A percentile compares a stretch with the other conserved stretches of the same genome.
Conservation (phyloP, 2,329 filamentous ascomycete species). For the Diaporthe batatas region DNA sequence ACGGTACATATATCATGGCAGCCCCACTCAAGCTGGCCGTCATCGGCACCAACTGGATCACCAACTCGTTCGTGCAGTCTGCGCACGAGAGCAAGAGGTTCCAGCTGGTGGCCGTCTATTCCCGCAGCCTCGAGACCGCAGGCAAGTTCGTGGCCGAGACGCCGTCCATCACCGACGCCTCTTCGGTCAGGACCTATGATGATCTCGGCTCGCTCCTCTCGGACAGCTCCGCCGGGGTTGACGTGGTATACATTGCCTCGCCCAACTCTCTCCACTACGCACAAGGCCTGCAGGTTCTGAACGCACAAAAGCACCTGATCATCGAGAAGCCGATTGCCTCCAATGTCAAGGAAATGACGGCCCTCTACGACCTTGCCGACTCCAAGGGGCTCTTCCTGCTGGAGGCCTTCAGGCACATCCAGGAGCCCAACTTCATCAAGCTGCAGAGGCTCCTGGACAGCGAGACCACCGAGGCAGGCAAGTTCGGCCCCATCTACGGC, state of each 20-base stretch:
- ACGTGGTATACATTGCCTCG: constrained; percentile 57
- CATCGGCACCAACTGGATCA: constrained; percentile 42
- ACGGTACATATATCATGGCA: constrained; percentile 22
- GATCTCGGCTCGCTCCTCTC: constrained; percentile 38
- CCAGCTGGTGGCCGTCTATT: constrained; percentile 40
- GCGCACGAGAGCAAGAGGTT: constrained; percentile 40
- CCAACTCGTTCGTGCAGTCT: constrained; percentile 40
- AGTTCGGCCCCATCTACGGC: constrained; percentile 38
- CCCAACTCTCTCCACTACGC: constrained; percentile 63
- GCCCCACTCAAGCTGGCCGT: constrained; percentile 38
- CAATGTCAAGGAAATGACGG: constrained; percentile 60
- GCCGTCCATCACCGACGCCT: constrained; percentile 36
- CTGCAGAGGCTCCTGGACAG: constrained; percentile 36
- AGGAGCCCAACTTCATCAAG: constrained; percentile 41
- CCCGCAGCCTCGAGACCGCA: constrained; percentile 39
- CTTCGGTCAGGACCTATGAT: constrained; percentile 39
- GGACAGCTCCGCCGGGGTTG: constrained; percentile 49
- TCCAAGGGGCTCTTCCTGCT: constrained; percentile 40
- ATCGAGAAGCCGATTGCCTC: constrained; percentile 68
- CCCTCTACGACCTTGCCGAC: constrained; percentile 59
- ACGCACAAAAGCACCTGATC: constrained; percentile 66
- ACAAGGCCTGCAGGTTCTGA: constrained; percentile 60
- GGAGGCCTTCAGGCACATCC: constrained; percentile 42
- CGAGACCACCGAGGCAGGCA: constrained; percentile 33
- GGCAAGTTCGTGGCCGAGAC: constrained; percentile 35